These are phyloP conservation scores for Chernovozyma sophiae-reginae DNA, from an alignment of 1,139 yeast species.

Conservation along the genomic window DNA sequence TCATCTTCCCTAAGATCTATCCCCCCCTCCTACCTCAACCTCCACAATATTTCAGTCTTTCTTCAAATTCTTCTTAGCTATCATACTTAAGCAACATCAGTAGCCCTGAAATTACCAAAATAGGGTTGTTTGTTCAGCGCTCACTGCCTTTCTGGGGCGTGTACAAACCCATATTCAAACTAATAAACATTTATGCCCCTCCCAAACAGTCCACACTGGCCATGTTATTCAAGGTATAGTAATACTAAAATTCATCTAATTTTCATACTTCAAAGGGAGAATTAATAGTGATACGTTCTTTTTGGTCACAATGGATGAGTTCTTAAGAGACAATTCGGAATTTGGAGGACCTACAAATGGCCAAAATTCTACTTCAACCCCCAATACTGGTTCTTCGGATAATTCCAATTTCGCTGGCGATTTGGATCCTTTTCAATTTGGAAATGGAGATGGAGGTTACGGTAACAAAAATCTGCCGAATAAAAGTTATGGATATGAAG, in stretches of 20 bases:
- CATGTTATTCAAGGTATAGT: background rate
- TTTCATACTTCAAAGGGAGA: background rate
- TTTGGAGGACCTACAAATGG: slow-evolving; percentile 3
- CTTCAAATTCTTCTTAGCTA: too few species aligned
- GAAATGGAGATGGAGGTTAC: background rate
- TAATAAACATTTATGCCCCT: background rate
- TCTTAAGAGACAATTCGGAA: slow-evolving; percentile 7
- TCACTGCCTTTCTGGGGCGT: background rate
- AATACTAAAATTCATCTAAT: too few species aligned
- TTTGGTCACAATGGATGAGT: slow-evolving; percentile 6
- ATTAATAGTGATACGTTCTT: background rate
- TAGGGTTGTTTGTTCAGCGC: background rate
- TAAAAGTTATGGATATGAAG: background rate
- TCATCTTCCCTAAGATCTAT: too few species aligned
- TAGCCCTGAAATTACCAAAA: background rate
- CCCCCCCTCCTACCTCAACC: too few species aligned
- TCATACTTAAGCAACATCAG: background rate
- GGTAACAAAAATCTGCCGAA: background rate
- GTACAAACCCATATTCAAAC: background rate
- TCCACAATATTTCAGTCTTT: too few species aligned
- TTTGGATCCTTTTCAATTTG: slow-evolving; percentile 7
- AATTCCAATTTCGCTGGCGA: slow-evolving; percentile 6
- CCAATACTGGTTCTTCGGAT: slow-evolving; percentile 6
- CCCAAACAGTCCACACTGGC: background rate
- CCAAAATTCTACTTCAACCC: slow-evolving; percentile 2